Evolutionary conservation across 495 filamentous ascomycete genomes (phyloP).

Genomic region (Podospora australis): DNA sequence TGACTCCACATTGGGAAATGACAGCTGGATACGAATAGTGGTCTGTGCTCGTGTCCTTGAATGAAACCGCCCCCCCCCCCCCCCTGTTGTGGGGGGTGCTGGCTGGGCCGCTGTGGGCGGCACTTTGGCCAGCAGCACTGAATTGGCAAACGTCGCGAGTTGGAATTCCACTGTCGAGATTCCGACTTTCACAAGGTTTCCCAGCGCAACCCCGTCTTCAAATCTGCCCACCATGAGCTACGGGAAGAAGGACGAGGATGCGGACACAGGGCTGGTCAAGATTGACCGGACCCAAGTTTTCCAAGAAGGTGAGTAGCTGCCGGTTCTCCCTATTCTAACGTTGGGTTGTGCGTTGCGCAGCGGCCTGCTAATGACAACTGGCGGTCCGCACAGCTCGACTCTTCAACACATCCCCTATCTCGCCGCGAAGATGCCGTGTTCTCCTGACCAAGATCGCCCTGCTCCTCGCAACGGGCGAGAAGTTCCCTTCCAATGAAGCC

Average conservation of each 20-base stretch:
- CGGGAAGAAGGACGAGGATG: conserved; percentile 98
- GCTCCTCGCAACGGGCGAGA: conserved; percentile 93
- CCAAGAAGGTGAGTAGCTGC: conserved; percentile 80
- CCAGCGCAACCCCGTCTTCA: conserved; percentile 15
- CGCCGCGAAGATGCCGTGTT: conserved; percentile 88
- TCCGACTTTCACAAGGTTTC: conserved; percentile 16
- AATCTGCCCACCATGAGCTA: conserved; percentile 69
- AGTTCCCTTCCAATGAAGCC: conserved; percentile 93
- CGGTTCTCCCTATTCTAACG: too few species aligned
- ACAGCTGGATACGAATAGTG: background rate
- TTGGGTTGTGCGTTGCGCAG: background rate
- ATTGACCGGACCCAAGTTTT: conserved; percentile 97
- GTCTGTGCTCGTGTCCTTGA: conserved; percentile 6
- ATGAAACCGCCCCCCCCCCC: too few species aligned
- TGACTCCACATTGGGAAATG: background rate
- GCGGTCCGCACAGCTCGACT: conserved; percentile 66
- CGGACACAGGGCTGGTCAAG: conserved; percentile 84
- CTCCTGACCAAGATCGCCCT: conserved; percentile 96
- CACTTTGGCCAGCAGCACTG: conserved; percentile 11
- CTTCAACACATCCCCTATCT: conserved; percentile 95
- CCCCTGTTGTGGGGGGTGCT: conserved; percentile 11
- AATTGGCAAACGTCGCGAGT: conserved; percentile 35
- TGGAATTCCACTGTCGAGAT: conserved; percentile 20
- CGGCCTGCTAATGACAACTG: conserved; percentile 14
- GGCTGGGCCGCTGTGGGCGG: conserved; percentile 6